Conservation (phyloP, 225 moss, liverwort and hornwort species). For the Ulota crispa region DNA sequence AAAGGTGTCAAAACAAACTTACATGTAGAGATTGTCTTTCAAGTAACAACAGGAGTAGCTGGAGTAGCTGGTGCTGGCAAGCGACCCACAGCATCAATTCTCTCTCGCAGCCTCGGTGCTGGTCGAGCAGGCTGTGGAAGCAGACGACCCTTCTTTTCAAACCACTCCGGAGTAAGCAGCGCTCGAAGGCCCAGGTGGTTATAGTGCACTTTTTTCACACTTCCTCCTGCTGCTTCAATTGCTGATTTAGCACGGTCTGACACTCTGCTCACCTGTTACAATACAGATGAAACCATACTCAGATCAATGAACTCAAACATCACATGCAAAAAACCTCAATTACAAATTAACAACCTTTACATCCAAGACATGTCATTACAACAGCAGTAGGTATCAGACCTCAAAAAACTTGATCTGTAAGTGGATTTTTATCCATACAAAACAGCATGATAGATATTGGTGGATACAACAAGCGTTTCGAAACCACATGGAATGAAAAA, state of each 20-base stretch:
- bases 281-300: background rate
- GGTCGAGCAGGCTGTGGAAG: constrained; percentile 88
- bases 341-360: background rate
- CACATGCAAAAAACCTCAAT: background rate
- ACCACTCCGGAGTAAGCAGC: constrained; percentile 93
- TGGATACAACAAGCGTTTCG: background rate
- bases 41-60: constrained; percentile 8
- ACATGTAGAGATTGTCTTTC: constrained; percentile 12
- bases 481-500: background rate
- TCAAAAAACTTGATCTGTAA: background rate
- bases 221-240: constrained; percentile 96
- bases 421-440: background rate
- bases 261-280: constrained; percentile 86
- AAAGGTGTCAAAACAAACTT: background rate
- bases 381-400: background rate
- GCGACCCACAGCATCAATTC: constrained; percentile 82
- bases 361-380: background rate
- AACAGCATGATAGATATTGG: background rate
- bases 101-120: constrained; percentile 73
- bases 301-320: background rate
- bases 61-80: constrained; percentile 65
- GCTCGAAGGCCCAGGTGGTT: constrained; percentile 89
- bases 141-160: constrained; percentile 84
- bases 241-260: constrained; percentile 88
- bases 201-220: constrained; percentile 85